Percentiles rank a stretch among this genome's conserved stretches.
These are phyloP conservation scores for Ogataea dorogensis DNA, from an alignment of 805 yeast species.

Conservation along the genomic window DNA sequence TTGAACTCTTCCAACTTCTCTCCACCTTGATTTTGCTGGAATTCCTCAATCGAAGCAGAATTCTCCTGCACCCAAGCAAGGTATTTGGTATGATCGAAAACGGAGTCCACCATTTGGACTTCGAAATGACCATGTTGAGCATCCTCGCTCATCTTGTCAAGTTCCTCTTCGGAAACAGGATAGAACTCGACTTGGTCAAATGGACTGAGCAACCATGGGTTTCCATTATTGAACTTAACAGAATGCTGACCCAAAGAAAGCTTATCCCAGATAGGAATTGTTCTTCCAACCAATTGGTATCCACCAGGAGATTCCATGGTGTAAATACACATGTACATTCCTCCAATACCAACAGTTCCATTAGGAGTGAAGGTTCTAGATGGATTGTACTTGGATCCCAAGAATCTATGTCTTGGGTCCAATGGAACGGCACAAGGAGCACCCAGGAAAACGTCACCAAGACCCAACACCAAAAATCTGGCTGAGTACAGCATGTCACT, in stretches of 20 bases:
- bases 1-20: conserved; percentile 86
- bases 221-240: conserved; percentile 39
- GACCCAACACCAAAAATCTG: conserved; percentile 85
- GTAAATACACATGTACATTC: conserved; percentile 98
- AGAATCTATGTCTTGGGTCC: conserved; percentile 90
- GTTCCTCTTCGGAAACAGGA: conserved; percentile 83
- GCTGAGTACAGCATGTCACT: conserved; percentile 86
- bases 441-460: conserved; percentile 96
- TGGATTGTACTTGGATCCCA: conserved; percentile 95
- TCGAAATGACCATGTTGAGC: conserved; percentile 77
- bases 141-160: conserved; percentile 68
- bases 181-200: conserved; percentile 95
- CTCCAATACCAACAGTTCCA: conserved; percentile 98
- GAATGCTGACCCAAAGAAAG: conserved; percentile 70
- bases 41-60: conserved; percentile 66
- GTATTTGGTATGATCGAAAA: conserved; percentile 81
- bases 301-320: conserved; percentile 99
- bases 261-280: conserved; percentile 98
- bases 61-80: conserved; percentile 74
- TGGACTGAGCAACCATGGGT: conserved; percentile 90
- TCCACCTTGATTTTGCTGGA: conserved; percentile 67
- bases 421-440: conserved; percentile 99
- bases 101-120: conserved; percentile 71
- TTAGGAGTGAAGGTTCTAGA: conserved; percentile 94
- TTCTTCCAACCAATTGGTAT: conserved; percentile 92